phyloP scores from a whole-genome alignment of 2,329 filamentous ascomycete species.

The Aureobasidium sp. region DNA sequence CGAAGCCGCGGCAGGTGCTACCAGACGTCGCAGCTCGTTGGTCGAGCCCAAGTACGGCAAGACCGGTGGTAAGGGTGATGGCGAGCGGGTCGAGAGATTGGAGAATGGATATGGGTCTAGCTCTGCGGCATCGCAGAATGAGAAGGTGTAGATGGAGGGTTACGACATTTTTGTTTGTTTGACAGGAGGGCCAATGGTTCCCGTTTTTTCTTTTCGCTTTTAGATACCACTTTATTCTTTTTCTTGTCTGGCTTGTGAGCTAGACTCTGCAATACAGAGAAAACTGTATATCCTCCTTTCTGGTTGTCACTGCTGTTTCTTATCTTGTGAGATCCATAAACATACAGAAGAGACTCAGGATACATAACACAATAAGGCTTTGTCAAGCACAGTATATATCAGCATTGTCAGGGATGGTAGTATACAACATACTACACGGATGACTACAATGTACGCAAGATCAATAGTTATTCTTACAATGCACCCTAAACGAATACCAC shows the following conservation, averaged over 20 bases:
- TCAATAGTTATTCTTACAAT: too few relatives aligned
- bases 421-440: too few relatives aligned
- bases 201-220: background rate
- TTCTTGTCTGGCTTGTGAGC: background rate
- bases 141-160: background rate
- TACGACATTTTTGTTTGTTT: background rate
- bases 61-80: slow-evolving; percentile 16
- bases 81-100: slow-evolving; percentile 2
- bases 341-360: too few relatives aligned
- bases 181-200: background rate
- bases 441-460: too few relatives aligned
- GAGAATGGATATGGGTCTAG: slow-evolving; percentile 7
- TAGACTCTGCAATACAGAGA: background rate
- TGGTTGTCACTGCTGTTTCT: too few relatives aligned
- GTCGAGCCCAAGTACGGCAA: slow-evolving; percentile 9
- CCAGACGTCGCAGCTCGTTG: background rate
- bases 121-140: background rate
- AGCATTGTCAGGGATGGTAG: too few relatives aligned
- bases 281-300: too few relatives aligned
- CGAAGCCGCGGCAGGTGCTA: slow-evolving; percentile 20
- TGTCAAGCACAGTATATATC: too few relatives aligned
- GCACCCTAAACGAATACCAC: too few relatives aligned
- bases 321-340: too few relatives aligned
- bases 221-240: background rate
- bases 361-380: too few relatives aligned